Base-by-base conservation (phyloP, 164 flowering plant genomes). In the Kingdonia uniflora region DNA sequence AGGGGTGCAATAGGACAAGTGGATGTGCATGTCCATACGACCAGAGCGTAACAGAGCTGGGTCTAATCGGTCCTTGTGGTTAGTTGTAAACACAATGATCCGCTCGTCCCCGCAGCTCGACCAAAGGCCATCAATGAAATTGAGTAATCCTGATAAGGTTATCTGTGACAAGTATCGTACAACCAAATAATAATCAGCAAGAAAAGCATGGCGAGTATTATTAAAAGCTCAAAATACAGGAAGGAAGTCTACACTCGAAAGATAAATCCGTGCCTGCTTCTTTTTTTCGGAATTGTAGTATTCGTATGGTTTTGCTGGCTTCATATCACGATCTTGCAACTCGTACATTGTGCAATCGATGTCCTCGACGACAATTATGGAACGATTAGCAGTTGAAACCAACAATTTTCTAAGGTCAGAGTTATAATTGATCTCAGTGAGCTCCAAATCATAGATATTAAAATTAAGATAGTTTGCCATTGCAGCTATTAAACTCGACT, bases 401-500 rank as follows among this genome's bases (percentile, higher is more conserved):
- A 84, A 25, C 58, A 84, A 35, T 43, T 70, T 65, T 47, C 80
- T 60, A 47, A 80, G 55, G 44, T 75, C 82, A 1, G 79, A 75
- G 60, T 80, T 77, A 59, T 70, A 61, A 6, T 62, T 64, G 2
- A 83, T 60, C 45, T 63, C 76, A 21, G 63, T 65, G 20, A 83
- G 59, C 51, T 83, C 85, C 74, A 84, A 55, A 33, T 77, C 87
- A 54, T 77, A 81, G 3, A 81, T 67, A 60, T 79, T 71, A 46
- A 71, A 81, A 52, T 66, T 74, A 7, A 84, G 73, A 40, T 76
- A 70, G 56, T 83, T 83, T 16, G 90, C 82, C 73, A 83, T 76
- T 19, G 90, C 82, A n/a, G 84, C 90, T 2, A 83, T 71, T 74
- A 83, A 61, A 55, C 85, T 83, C 35, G 85, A 80, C 54, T 83